These are phyloP conservation scores for Clathrospora elynae DNA, from an alignment of 2,329 filamentous ascomycete species.

Conservation along the genomic window DNA sequence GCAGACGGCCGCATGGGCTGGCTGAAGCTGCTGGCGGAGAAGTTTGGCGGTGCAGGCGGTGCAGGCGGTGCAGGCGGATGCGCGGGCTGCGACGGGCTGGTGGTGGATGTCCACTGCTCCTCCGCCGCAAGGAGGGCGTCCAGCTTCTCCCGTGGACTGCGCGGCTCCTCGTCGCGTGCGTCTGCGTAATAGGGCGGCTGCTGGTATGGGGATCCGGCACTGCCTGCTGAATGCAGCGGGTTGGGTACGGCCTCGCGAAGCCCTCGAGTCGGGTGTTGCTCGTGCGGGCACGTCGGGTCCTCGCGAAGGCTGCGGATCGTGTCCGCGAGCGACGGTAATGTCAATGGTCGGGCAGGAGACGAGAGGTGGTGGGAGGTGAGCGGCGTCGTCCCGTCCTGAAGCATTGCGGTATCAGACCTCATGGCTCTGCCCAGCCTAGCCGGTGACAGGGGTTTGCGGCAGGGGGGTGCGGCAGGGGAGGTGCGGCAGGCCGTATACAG, in stretches of 20 bases:
- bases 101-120: conserved; percentile 24
- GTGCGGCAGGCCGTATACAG: conserved; percentile 6
- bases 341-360: conserved; percentile 13
- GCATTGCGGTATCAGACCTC: conserved; percentile 39
- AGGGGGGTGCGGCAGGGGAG: conserved; percentile 9
- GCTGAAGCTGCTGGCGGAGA: conserved; percentile 19
- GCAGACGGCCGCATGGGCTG: conserved; percentile 32
- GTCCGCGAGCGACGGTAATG: conserved; percentile 36
- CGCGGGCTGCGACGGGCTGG: conserved; percentile 21
- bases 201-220: conserved; percentile 14
- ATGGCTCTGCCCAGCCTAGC: conserved; percentile 41
- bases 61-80: conserved; percentile 14
- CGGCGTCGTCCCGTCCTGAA: conserved; percentile 22
- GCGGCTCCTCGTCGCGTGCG: conserved; percentile 46
- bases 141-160: conserved; percentile 47
- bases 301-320: conserved; percentile 40
- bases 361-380: conserved; percentile 16
- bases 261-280: conserved; percentile 19
- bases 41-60: conserved; percentile 15
- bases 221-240: conserved; percentile 31
- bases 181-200: conserved; percentile 34
- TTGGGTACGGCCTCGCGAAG: conserved; percentile 36
- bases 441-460: conserved; percentile 25
- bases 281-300: conserved; percentile 32
- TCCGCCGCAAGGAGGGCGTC: conserved; percentile 47